A percentile compares a stretch with the other conserved stretches of the same genome.
phyloP scores from a whole-genome alignment of 2,329 filamentous ascomycete species.

The Penicillium thymicola region DNA sequence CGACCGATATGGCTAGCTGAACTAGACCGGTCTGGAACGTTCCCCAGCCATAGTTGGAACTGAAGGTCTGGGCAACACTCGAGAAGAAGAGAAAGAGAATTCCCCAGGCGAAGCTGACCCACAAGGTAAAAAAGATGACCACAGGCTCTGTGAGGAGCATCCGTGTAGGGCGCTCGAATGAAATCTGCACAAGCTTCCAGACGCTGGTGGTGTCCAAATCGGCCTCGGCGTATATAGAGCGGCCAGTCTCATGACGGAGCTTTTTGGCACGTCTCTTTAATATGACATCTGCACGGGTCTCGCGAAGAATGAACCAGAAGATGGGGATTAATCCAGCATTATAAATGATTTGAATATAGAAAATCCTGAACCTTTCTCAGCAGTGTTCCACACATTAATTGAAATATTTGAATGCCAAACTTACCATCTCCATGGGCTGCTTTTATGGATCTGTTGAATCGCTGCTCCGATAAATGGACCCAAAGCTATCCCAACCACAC shows the following conservation, averaged over 20 bases:
- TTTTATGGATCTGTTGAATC: conserved; percentile 35
- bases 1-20: conserved; percentile 44
- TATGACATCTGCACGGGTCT: conserved; percentile 45
- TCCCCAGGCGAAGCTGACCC: conserved; percentile 46
- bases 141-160: conserved; percentile 45
- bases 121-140: conserved; percentile 44
- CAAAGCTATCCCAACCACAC: conserved; percentile 44
- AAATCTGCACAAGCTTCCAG: conserved; percentile 35
- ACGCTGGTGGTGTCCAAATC: conserved; percentile 25
- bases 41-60: conserved; percentile 36
- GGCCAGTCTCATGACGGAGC: conserved; percentile 37
- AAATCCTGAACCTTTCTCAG: conserved; percentile 36
- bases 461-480: conserved; percentile 46
- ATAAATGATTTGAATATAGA: conserved; percentile 45
- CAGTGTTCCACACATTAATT: neutral
- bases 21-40: conserved; percentile 37
- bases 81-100: conserved; percentile 45
- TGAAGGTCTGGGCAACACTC: conserved; percentile 42
- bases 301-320: conserved; percentile 41
- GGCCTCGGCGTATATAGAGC: conserved; percentile 25
- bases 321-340: conserved; percentile 42
- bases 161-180: conserved; percentile 38
- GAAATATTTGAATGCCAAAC: neutral
- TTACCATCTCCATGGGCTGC: conserved; percentile 43
- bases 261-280: conserved; percentile 39